Base-by-base conservation (phyloP, 441 rosid species). In the Jatropha multifida region DNA sequence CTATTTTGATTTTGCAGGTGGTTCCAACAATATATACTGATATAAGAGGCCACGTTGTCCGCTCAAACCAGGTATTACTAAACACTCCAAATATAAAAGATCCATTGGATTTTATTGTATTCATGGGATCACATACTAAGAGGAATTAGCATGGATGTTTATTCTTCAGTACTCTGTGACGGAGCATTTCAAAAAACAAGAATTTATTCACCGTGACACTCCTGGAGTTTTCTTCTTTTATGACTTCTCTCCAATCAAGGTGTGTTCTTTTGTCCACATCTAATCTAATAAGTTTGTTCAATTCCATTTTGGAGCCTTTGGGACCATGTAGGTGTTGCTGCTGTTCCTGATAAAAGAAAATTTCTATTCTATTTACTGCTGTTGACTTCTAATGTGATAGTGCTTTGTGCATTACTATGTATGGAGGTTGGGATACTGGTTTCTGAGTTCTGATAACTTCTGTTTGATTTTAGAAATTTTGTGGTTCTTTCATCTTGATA, bases 241-340 rank as follows among this genome's bases (percentile, higher is more conserved):
- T 81, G 99, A 95, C 85, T 91, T 95, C 49, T 95, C 97, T 73
- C 97, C 99, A 20, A 95, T 95, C 77, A 95, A 95, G 99, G 99
- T 93, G 46, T 67, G 78, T 72, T 79, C 70, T 65, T 74, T 54
- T 20, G 2, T 44, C 58, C 54, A 38, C 27, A 32, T 32, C 32
- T 1, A 1, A 41, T 12, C 13, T 37, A 26, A 37, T 66, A 51
- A 60, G 41, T 54, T 32, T 61, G 46, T 65, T 26, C 42, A 38
- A 49, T 60, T 44, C 18, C 18, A 18, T 17, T 71, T 18, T 7
- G 27, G 37, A 20, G n/a, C 54, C 55, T 49, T 51, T 23, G 42
- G 65, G 69, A 12, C 64, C 51, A 73, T 63, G 17, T 52, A 13
- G 67, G 20, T 10, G 27, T 38, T 14, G 27, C 20, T 60, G 48